Conservation (phyloP, 768 basidiomycete genomes). For the Roridomyces roridus region DNA sequence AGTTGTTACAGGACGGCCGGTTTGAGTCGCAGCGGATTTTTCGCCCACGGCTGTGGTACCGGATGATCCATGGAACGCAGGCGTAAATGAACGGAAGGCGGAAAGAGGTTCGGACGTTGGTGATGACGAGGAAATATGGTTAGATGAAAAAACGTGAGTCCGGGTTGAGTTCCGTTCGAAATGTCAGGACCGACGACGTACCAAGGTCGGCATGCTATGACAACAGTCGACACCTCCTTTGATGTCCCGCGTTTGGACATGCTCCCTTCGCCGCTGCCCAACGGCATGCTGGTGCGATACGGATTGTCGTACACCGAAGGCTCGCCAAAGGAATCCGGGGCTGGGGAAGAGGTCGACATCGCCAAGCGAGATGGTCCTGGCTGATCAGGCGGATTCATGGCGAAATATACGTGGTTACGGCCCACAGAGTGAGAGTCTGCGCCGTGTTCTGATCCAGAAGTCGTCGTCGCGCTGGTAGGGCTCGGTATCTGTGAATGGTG, state of each 20-base stretch:
- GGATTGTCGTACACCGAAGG: conserved; percentile 12
- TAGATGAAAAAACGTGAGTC: conserved; percentile 28
- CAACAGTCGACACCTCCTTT: conserved; percentile 68
- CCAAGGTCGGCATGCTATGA: conserved; percentile 89
- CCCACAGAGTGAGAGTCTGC: conserved; percentile 14
- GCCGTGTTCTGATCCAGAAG: conserved; percentile 23
- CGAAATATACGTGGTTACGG: conserved; percentile 25
- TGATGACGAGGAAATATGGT: conserved; percentile 25
- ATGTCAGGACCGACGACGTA: conserved; percentile 52
- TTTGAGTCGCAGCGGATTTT: conserved; percentile 90
- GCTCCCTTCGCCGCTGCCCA: conserved; percentile 41
- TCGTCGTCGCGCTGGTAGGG: conserved; percentile 25
- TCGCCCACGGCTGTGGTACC: conserved; percentile 67
- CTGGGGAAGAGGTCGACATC: conserved; percentile 1
- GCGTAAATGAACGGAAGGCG: conserved; percentile 32
- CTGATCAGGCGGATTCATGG: conserved; percentile 21
- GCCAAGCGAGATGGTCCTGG: conserved; percentile 13
- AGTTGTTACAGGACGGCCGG: conserved; percentile 82
- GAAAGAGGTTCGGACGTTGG: conserved; percentile 30
- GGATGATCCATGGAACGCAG: conserved; percentile 8
- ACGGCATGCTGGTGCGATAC: conserved; percentile 43
- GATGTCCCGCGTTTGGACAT: conserved; percentile 44
- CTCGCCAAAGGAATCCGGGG: conserved; percentile 5
- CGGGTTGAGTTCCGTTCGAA: conserved; percentile 44
- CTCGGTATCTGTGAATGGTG: conserved; percentile 16